A percentile compares a stretch with the other conserved stretches of the same genome.
phyloP scores from a whole-genome alignment of 257 asterid species.

The Leptodermis oblonga region DNA sequence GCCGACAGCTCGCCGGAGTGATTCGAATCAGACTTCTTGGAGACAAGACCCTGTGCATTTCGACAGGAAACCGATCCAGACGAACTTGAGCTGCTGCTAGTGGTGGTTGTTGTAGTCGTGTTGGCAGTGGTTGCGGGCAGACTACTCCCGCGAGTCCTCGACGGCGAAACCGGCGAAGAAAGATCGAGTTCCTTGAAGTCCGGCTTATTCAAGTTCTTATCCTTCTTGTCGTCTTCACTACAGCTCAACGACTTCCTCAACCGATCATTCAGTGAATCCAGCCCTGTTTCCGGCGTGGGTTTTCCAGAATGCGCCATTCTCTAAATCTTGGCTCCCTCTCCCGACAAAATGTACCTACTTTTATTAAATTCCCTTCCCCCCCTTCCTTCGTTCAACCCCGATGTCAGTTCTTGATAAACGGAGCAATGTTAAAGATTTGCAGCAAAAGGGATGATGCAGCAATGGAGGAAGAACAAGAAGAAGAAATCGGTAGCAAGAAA shows the following conservation, averaged over 20 bases:
- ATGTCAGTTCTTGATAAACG: neutral
- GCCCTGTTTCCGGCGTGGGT: slow-evolving; percentile 30
- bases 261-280: slow-evolving; percentile 51
- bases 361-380: too few species aligned
- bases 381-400: neutral
- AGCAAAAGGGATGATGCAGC: neutral
- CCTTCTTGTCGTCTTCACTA: slow-evolving; percentile 25
- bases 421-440: slow-evolving; percentile 4
- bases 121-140: slow-evolving; percentile 6
- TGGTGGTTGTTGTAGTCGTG: slow-evolving; percentile 19
- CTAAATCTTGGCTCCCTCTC: slow-evolving; percentile 11
- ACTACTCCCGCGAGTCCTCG: slow-evolving; percentile 26
- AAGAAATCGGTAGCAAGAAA: slow-evolving; percentile 11
- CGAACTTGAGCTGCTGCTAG: slow-evolving; percentile 71
- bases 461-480: slow-evolving; percentile 16
- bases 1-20: slow-evolving; percentile 61
- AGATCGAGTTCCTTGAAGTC: slow-evolving; percentile 74
- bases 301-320: slow-evolving; percentile 46
- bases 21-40: slow-evolving; percentile 42
- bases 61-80: slow-evolving; percentile 82
- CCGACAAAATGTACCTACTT: slow-evolving; percentile 4
- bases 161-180: slow-evolving; percentile 72
- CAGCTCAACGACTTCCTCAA: slow-evolving; percentile 33
- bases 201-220: slow-evolving; percentile 51
- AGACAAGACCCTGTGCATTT: slow-evolving; percentile 24